Base-by-base conservation (phyloP, 768 basidiomycete species). In the Guyanaporus albipodus region DNA sequence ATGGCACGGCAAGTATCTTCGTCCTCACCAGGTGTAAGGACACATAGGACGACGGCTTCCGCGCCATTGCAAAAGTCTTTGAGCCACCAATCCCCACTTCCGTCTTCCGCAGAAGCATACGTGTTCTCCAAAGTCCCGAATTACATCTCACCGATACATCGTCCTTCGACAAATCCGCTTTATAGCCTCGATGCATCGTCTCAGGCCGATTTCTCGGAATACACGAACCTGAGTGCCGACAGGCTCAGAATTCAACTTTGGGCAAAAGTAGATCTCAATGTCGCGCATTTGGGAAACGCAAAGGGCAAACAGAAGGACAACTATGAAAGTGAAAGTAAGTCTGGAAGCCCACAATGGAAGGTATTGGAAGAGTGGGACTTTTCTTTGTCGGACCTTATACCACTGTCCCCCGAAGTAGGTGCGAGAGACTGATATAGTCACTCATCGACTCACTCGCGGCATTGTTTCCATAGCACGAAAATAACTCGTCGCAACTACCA, bases 131-230 rank as follows among this genome's bases (percentile, higher is more conserved):
- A 54, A 34, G 59, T 66, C 9, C 81, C 87, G 3, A 78, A 87
- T 58, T 93, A 83, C 63, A 75, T 91, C 38, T 95, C 92, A 2
- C 74, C 79, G 0, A 74, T 89, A 39, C 91, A 92, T 61, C 75
- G 71, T 19, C 86, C 91, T 4, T 94, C 92, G 1, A 92, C 86
- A 1, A 88, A 91, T 62, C 93, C 93, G 1, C 65, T 71, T 19
- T 95, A 91, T 56, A 44, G 72, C 1, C 67, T 87, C 15, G 82
- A 92, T 56, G 61, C 73, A 7, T 68, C 59, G 12, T 70, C 74
- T 6, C 63, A 70, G 26, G 66, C 63, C 22, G 81, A 83, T 39
- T 83, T 84, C 57, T 71, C 77, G 0, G 64, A 70, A 15, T 77
- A 75, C 67, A 72, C 75, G 2, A 72, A 87, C 56, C 61, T 76